phyloP scores from a whole-genome alignment of 148 eudicot species.

The Camellia japonica region DNA sequence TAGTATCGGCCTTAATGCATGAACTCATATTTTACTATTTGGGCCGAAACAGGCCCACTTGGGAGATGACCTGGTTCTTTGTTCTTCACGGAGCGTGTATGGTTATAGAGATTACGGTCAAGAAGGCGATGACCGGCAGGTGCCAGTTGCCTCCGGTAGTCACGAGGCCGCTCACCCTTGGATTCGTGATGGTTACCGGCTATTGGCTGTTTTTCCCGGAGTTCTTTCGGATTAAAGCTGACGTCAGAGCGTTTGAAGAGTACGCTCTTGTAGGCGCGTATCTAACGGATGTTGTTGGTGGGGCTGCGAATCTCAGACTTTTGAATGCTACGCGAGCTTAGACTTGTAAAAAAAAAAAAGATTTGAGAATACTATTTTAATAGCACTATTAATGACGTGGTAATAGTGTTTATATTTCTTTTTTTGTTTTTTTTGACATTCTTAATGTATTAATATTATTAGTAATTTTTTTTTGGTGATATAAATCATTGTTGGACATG shows the following conservation, averaged over 20 bases:
- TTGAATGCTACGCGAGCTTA: neutral
- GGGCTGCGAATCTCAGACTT: neutral
- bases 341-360: too few relatives aligned
- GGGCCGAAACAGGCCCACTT: conserved; percentile 38
- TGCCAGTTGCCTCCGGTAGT: conserved; percentile 26
- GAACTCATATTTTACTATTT: conserved; percentile 50
- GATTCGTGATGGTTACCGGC: conserved; percentile 32
- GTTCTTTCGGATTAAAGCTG: conserved; percentile 28
- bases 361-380: too few relatives aligned
- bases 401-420: too few relatives aligned
- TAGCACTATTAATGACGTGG: too few relatives aligned
- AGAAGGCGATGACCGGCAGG: conserved; percentile 16
- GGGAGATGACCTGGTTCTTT: conserved; percentile 45
- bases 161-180: conserved; percentile 18
- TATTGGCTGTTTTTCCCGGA: conserved; percentile 47
- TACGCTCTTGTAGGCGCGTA: conserved; percentile 34
- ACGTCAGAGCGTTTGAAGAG: conserved; percentile 29
- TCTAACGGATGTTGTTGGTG: conserved; percentile 8
- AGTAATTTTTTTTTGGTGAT: too few relatives aligned
- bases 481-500: too few relatives aligned
- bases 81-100: conserved; percentile 41
- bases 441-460: too few relatives aligned
- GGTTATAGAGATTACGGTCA: conserved; percentile 32
- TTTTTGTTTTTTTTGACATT: too few relatives aligned
- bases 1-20: conserved; percentile 48